Evolutionary conservation across 768 basidiomycete genomes (phyloP), one percentile per base, ranked within the genome.

Genomic region (Hygrophorus pudorinus): DNA sequence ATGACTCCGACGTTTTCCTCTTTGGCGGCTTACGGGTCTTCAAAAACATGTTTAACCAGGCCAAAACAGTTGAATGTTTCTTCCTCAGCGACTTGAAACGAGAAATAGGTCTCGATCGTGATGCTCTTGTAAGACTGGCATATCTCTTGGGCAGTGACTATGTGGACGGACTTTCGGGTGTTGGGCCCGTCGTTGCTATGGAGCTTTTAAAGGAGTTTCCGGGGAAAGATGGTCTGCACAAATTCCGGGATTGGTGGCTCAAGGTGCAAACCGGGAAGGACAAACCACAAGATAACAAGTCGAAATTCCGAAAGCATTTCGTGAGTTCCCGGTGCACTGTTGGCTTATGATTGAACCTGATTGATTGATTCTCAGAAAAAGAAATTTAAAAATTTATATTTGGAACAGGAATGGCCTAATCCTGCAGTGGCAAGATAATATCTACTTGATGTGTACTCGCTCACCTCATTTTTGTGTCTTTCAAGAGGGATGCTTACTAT

Each of bases 11-110:
- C 57, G 92, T 98, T 39, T 99, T 99, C 65, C 80, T 99, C 39
- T 99, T 99, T 53, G 96, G 96, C 27, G 94, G 90, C 17, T 65
- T 76, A 51, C 82, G 91, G n/a, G 89, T 98, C 14, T 96, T 86
- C 74, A 96, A 94, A 65, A 98, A 99, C 60, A 94, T 99, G 86
- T 99, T 99, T 69, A 97, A 98, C 59, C 94, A 98, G 62, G 86
- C 88, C 38, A 97, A 98, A 70, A 97, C 92, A 3, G 96, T 97
- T 44, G 96, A 99, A 63, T 92, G 91, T 58, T 99, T 96, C 70
- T 67, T 96, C 29, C 65, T 79, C 2, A 62, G 77, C 4, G 96
- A 99, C 58, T 73, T 98, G 39, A 74, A 73, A 31, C 75, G 92
- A 34, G 96, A 99, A 60, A 71, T 99, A 8, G 84, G 88, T 4